phyloP scores from a whole-genome alignment of 805 yeast genomes.

The Kazachstania kunashirensis region DNA sequence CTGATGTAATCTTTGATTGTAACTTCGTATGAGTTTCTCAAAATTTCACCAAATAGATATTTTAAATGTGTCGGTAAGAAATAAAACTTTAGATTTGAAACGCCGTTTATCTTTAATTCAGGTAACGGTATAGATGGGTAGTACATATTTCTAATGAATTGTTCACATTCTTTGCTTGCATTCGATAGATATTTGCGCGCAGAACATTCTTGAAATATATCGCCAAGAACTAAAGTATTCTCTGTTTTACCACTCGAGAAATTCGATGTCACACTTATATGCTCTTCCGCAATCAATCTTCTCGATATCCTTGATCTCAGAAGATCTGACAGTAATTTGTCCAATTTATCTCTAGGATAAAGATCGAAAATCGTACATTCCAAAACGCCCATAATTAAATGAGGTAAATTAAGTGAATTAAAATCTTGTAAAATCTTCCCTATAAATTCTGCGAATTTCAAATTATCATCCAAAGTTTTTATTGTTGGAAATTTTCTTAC shows the following conservation, averaged over 20 bases:
- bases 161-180: slow-evolving; percentile 44
- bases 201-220: slow-evolving; percentile 69
- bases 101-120: slow-evolving; percentile 66
- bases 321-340: slow-evolving; percentile 64
- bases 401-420: slow-evolving; percentile 75
- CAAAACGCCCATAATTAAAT: slow-evolving; percentile 85
- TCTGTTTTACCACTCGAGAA: slow-evolving; percentile 36
- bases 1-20: slow-evolving; percentile 45
- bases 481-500: slow-evolving; percentile 68
- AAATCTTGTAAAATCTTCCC: slow-evolving; percentile 57
- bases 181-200: slow-evolving; percentile 55
- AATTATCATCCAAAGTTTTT: slow-evolving; percentile 63
- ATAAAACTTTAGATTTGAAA: slow-evolving; percentile 56
- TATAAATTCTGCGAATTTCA: slow-evolving; percentile 55
- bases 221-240: slow-evolving; percentile 54
- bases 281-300: slow-evolving; percentile 86
- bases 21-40: slow-evolving; percentile 79
- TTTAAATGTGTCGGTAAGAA: slow-evolving; percentile 81
- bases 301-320: slow-evolving; percentile 81
- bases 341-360: slow-evolving; percentile 56
- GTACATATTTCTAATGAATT: slow-evolving; percentile 43
- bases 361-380: slow-evolving; percentile 57
- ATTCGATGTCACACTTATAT: slow-evolving; percentile 64
- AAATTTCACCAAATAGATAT: slow-evolving; percentile 76
- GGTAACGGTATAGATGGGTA: slow-evolving; percentile 56